Evolutionary conservation across 2,329 filamentous ascomycete species (phyloP).

Genomic region (Neonectria coccinea): DNA sequence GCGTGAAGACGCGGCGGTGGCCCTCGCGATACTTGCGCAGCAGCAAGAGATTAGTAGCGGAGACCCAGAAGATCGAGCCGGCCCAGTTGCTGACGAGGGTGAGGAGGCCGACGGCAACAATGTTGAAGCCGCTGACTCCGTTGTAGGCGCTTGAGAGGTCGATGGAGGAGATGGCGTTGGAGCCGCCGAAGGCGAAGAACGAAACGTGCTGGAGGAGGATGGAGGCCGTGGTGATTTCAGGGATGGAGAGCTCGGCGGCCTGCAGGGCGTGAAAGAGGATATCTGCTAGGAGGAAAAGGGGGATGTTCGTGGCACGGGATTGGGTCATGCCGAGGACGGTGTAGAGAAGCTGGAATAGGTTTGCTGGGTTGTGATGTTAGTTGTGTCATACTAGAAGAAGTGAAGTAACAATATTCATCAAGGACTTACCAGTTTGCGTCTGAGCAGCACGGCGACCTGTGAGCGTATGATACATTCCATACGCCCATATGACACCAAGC

Average conservation of each 20-base stretch:
- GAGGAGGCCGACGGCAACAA: slow-evolving; percentile 82
- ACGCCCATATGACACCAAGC: slow-evolving; percentile 53
- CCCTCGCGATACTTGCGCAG: slow-evolving; percentile 52
- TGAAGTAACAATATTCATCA: not conserved
- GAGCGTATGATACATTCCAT: slow-evolving; percentile 55
- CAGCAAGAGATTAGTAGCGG: slow-evolving; percentile 71
- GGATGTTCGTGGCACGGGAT: slow-evolving; percentile 85
- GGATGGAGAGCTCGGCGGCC: slow-evolving; percentile 59
- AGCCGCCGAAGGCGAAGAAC: slow-evolving; percentile 92
- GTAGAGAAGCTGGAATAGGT: slow-evolving; percentile 75
- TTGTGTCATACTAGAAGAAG: slow-evolving; percentile 2
- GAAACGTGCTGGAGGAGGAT: slow-evolving; percentile 83
- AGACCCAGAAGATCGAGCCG: slow-evolving; percentile 88
- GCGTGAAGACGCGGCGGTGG: slow-evolving; percentile 50
- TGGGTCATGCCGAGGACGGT: slow-evolving; percentile 88
- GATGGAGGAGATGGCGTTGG: slow-evolving; percentile 95
- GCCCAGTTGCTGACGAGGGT: slow-evolving; percentile 94
- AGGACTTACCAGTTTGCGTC: slow-evolving; percentile 46
- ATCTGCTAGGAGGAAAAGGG: slow-evolving; percentile 82
- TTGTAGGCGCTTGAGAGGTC: slow-evolving; percentile 97
- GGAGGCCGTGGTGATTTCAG: slow-evolving; percentile 75
- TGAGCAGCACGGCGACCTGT: slow-evolving; percentile 42
- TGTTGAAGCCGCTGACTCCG: slow-evolving; percentile 83
- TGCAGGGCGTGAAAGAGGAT: slow-evolving; percentile 65
- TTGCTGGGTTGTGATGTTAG: slow-evolving; percentile 41